Conservation (phyloP, 2,329 filamentous ascomycete genomes). For the Trichoderma sp. region DNA sequence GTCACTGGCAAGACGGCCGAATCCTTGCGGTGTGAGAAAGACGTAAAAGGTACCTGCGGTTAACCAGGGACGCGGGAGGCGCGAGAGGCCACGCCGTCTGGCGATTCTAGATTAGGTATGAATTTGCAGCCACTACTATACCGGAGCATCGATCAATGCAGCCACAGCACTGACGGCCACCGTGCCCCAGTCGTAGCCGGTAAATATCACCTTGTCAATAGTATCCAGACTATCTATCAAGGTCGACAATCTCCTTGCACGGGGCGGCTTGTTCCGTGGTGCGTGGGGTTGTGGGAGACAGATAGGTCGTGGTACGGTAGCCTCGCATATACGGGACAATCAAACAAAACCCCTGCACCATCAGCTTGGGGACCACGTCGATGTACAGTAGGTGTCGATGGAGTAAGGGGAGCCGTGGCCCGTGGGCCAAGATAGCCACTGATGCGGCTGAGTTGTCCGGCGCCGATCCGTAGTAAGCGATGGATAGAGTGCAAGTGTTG, state of each 20-base stretch:
- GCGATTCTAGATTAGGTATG: slow-evolving; percentile 20
- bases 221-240: slow-evolving; percentile 28
- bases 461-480: slow-evolving; percentile 25
- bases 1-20: slow-evolving; percentile 21
- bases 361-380: slow-evolving; percentile 25
- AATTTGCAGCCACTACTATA: slow-evolving; percentile 28
- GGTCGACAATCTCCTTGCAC: slow-evolving; percentile 27
- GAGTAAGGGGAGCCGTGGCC: slow-evolving; percentile 31
- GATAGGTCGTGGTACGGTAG: slow-evolving; percentile 27
- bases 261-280: slow-evolving; percentile 29
- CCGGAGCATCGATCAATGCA: slow-evolving; percentile 28
- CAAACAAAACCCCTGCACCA: slow-evolving; percentile 25
- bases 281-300: slow-evolving; percentile 23
- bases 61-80: slow-evolving; percentile 22
- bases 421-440: slow-evolving; percentile 27
- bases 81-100: slow-evolving; percentile 22
- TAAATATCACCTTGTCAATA: slow-evolving; percentile 27
- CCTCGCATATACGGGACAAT: slow-evolving; percentile 30
- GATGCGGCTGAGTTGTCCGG: slow-evolving; percentile 13
- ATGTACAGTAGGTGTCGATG: slow-evolving; percentile 26
- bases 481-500: slow-evolving; percentile 16
- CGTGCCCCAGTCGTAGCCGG: slow-evolving; percentile 31
- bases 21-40: slow-evolving; percentile 27
- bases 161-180: slow-evolving; percentile 26
- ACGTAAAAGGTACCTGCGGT: slow-evolving; percentile 29